Base-by-base conservation (phyloP, 768 basidiomycete genomes). In the Podaxis sp. region DNA sequence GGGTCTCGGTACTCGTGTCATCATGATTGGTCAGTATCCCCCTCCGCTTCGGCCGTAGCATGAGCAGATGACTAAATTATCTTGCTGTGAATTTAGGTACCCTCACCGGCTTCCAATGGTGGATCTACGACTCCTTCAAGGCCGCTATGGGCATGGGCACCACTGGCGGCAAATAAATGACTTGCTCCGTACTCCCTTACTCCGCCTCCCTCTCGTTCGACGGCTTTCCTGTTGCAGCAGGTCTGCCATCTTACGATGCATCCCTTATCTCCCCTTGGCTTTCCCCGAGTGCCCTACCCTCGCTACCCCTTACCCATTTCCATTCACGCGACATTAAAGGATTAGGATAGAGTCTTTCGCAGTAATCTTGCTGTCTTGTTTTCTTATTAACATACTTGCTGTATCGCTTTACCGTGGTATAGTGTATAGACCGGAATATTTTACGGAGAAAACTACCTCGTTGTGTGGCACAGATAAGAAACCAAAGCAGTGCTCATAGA, bases 51-150 rank as follows among this genome's bases (percentile, higher is more conserved):
- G 7, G 21, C 6, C 25, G 55, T 25, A 37, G 44, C 2, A 21
- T 28, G 11, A 28, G 13, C 23, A 16, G 28, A 46, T 38, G 11
- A 44, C 28, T 50, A 50, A 58, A 27, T 40, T 54, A 25, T 38
- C 53, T 53, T 23, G 21, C 38, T 40, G 28, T 23, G 28, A 67
- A 64, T 70, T 70, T 64, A 70, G 73, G 76, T 76, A 77, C 76
- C 61, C 71, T 80, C 64, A 80, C 76, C 78, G 92, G 90, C 69
- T 91, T 91, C 89, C 89, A 92, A 81, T 92, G 90, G 91, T 93
- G 91, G 90, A 92, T 94, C 75, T 94, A 93, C 73, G 93, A 93
- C 72, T 79, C 84, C 54, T 93, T 93, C 85, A 93, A 93, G 81
- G 61, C 82, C 25, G 71, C 87, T 55, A 89, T 93, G 88, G 91